phyloP scores from a whole-genome alignment of 345 rosid species.

The Kernera saxatilis region DNA sequence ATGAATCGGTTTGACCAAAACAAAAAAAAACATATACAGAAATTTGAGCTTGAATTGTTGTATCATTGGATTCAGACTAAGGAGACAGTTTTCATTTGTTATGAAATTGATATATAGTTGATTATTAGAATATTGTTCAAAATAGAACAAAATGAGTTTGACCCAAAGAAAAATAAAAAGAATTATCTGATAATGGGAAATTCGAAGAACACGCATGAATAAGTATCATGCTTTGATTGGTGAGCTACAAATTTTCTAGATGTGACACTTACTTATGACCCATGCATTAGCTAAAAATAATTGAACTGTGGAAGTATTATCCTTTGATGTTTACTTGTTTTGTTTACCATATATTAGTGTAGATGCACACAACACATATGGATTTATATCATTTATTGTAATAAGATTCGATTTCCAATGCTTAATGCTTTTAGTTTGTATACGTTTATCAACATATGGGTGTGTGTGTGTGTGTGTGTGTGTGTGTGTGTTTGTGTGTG shows the following conservation, averaged over 20 bases:
- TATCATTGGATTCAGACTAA: neutral
- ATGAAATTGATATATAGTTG: neutral
- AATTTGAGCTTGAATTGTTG: neutral
- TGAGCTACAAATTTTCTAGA: slow-evolving; percentile 23
- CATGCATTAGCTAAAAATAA: slow-evolving; percentile 6
- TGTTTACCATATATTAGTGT: neutral
- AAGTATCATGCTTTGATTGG: slow-evolving; percentile 16
- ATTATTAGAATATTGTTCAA: neutral
- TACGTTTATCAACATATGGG: neutral
- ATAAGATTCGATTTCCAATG: neutral
- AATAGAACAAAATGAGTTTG: slow-evolving; percentile 6
- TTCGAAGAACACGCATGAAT: slow-evolving; percentile 23
- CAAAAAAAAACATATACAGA: no score
- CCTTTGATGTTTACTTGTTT: neutral
- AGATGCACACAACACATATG: slow-evolving; percentile 4
- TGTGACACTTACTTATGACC: slow-evolving; percentile 23
- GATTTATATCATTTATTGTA: slow-evolving; percentile 1
- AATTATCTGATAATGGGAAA: neutral
- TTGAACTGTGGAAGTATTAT: neutral
- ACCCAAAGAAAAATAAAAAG: neutral
- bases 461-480: neutral
- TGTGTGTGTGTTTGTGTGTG: neutral
- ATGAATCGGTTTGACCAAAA: no score
- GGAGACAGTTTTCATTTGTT: neutral
- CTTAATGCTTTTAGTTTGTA: neutral